Percentiles rank a stretch among this genome's conserved stretches.
Evolutionary conservation across 1,284 basidiomycete genomes (phyloP).

Genomic region (Cryptococcus wingfieldii): DNA sequence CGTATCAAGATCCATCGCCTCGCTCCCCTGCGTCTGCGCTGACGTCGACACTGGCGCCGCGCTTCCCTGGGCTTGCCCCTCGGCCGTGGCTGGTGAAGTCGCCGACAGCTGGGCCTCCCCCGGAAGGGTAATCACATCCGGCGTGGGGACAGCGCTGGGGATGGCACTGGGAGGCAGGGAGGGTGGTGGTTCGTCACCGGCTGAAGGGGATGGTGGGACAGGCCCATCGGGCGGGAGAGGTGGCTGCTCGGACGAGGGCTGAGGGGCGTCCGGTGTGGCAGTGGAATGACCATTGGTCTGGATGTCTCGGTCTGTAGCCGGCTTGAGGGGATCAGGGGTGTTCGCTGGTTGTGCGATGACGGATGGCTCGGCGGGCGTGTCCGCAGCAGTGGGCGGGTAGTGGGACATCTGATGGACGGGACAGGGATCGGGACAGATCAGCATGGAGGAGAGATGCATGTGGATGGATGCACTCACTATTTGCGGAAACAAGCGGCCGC

Average conservation of each 20-base stretch:
- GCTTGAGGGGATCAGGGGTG: constrained; percentile 27
- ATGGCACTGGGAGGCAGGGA: constrained; percentile 20
- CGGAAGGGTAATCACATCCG: constrained; percentile 28
- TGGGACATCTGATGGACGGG: no score
- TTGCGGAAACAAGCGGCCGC: no score
- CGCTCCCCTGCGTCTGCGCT: constrained; percentile 14
- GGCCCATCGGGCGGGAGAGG: constrained; percentile 31
- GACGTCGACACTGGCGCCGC: constrained; percentile 26
- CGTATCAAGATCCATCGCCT: constrained; percentile 1
- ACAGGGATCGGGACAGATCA: no score
- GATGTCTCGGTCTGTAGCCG: constrained; percentile 14
- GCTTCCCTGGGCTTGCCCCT: not conserved
- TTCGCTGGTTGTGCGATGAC: constrained; percentile 25
- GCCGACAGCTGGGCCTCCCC: constrained; percentile 4
- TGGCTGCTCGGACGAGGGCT: constrained; percentile 5
- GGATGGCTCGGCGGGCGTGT: not conserved
- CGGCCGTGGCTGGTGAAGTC: constrained; percentile 4
- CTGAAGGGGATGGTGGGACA: constrained; percentile 24
- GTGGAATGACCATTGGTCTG: not conserved
- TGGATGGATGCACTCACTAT: no score
- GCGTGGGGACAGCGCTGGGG: constrained; percentile 32
- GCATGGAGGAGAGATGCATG: no score
- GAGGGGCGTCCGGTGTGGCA: not conserved
- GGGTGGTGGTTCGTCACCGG: constrained; percentile 30
- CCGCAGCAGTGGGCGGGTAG: no score